Evolutionary conservation across 2,329 filamentous ascomycete species (phyloP).

Genomic region (Zelopaecilomyces penicillatus): DNA sequence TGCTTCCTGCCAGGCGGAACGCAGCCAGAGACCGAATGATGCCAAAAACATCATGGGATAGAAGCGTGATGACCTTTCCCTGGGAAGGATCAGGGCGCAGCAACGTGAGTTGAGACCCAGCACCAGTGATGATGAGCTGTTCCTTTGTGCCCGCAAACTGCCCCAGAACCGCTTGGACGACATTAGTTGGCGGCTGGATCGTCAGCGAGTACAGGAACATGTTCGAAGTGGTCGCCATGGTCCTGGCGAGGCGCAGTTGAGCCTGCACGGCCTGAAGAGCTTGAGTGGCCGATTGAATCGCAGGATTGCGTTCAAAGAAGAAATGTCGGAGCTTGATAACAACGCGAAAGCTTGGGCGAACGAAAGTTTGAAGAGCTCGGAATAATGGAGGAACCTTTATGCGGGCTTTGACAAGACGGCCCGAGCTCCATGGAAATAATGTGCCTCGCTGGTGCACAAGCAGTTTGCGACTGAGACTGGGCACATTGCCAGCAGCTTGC

Average conservation of each 20-base stretch:
- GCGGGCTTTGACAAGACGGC: conserved; percentile 21
- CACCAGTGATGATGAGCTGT: conserved; percentile 92
- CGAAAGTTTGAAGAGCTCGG: conserved; percentile 23
- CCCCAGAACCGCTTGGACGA: conserved; percentile 84
- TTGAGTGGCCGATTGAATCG: conserved; percentile 18
- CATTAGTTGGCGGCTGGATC: conserved; percentile 81
- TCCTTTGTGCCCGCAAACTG: conserved; percentile 95
- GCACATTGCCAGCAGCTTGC: background rate
- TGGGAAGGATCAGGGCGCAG: conserved; percentile 78
- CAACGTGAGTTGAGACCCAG: conserved; percentile 81
- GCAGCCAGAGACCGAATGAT: conserved; percentile 85
- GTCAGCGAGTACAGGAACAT: conserved; percentile 99
- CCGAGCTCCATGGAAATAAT: conserved; percentile 19
- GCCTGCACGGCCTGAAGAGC: conserved; percentile 38
- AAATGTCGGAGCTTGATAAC: conserved; percentile 10
- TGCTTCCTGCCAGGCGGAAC: conserved; percentile 87
- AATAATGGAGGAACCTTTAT: conserved; percentile 26
- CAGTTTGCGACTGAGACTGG: background rate
- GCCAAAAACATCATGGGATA: conserved; percentile 91
- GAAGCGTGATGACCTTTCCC: conserved; percentile 75
- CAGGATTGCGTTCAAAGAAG: conserved; percentile 15
- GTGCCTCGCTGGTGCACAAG: background rate
- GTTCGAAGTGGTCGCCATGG: conserved; percentile 94
- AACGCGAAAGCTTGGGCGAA: conserved; percentile 17
- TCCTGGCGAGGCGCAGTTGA: conserved; percentile 40